Base-by-base conservation (phyloP, 495 filamentous ascomycete species). In the Pseudomonodictys pantanalensis region DNA sequence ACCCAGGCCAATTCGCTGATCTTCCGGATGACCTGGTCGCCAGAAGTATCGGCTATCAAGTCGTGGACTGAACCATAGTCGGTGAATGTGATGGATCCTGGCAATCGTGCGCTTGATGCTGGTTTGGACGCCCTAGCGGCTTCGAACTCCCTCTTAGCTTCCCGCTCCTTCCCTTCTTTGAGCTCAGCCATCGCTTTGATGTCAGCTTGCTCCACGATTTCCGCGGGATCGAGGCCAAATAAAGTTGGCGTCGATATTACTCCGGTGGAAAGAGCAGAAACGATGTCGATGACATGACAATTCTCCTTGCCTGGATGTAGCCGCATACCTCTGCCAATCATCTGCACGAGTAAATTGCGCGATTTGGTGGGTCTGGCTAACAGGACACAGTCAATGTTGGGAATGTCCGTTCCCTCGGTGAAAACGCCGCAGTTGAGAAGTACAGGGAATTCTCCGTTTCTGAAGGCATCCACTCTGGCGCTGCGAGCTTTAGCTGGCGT, bases 231-330 rank as follows among this genome's bases (percentile, higher is more conserved):
- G 3, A 99, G 80, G 1, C 93, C 93, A 62, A 99, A 97, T 8
- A 99, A 76, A 0, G 93, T 97, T 1, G 93, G 95, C 0, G 88
- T 90, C 11, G 91, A 92, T 1, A 95, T 77, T 49, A 99, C 86
- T 0, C 95, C 93, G 0, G 84, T 85, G 52, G 82, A 79, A 12
- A 97, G 75, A 11, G 83, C 86, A 0, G 90, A 84, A 0, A 97
- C 93, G 89, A 99, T 92, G 70, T 99, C 93, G 61, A 99, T 93
- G 44, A 99, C 78, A 70, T 97, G 93, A 64, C 93, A 99, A 66
- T 97, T 83, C 38, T 85, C 71, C 69, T 99, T 99, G 0, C 80
- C 87, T 2, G 86, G 77, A 67, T 86, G 79, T 28, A 96, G 73
- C 30, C 93, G 85, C 80, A 97, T 86, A 0, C 93, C 93, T 58